Conservation (phyloP, 805 yeast genomes). For the Schizosaccharomyces pombe region DNA sequence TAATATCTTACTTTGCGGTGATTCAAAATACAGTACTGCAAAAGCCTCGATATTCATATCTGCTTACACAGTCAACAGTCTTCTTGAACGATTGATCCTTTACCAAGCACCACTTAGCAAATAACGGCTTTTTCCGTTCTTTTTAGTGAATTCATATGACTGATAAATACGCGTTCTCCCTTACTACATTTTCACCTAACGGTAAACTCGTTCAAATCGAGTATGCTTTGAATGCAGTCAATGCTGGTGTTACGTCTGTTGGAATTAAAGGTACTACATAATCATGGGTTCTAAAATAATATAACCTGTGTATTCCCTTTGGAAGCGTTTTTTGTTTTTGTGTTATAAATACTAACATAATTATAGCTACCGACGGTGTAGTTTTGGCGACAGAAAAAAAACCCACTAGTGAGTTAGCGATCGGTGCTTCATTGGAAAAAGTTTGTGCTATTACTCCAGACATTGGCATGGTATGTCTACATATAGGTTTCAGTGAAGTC, state of each 20-base stretch:
- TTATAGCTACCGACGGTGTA: slow-evolving; percentile 69
- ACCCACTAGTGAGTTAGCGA: slow-evolving; percentile 52
- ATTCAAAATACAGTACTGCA: too few species aligned
- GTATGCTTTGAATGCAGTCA: slow-evolving; percentile 90
- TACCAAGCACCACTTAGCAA: too few species aligned
- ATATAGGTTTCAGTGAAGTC: too few species aligned
- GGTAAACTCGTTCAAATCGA: slow-evolving; percentile 96
- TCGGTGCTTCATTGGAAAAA: slow-evolving; percentile 51
- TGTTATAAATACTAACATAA: neutral
- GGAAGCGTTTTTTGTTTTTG: neutral
- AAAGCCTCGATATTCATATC: too few species aligned
- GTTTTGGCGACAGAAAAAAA: slow-evolving; percentile 93
- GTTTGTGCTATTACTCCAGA: slow-evolving; percentile 75
- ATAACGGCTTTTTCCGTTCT: too few species aligned
- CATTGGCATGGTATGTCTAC: slow-evolving; percentile 73
- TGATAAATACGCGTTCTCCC: slow-evolving; percentile 89
- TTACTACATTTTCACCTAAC: slow-evolving; percentile 94
- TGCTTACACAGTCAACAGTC: too few species aligned
- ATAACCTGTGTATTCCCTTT: too few species aligned
- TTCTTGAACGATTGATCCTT: too few species aligned
- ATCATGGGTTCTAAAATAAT: neutral
- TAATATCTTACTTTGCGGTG: too few species aligned
- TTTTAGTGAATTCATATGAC: slow-evolving; percentile 64
- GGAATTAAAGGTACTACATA: slow-evolving; percentile 38
- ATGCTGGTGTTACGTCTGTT: slow-evolving; percentile 89